phyloP scores from a whole-genome alignment of 345 rosid species.

The Dipteronia sinensis region DNA sequence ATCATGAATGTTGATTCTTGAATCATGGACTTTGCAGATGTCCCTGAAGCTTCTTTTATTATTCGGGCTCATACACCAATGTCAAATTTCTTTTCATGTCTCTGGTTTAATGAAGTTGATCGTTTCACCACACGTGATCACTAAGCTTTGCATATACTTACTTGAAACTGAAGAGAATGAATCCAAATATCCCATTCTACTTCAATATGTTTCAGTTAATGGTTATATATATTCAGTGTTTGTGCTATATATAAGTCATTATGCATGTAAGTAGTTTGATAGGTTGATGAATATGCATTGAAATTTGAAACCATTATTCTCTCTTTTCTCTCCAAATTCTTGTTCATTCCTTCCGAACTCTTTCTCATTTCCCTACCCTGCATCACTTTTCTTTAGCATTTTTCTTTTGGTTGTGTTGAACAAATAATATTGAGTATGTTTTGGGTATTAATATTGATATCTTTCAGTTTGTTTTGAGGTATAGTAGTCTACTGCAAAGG shows the following conservation, averaged over 20 bases:
- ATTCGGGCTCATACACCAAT: conserved; percentile 87
- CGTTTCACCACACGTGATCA: conserved; percentile 93
- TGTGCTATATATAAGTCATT: not conserved
- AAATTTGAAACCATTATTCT: not conserved
- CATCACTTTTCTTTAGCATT: not conserved
- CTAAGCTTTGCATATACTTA: conserved; percentile 93
- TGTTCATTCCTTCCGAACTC: not conserved
- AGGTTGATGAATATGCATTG: not conserved
- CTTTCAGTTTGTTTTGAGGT: conserved; percentile 9
- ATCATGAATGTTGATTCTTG: conserved; percentile 24
- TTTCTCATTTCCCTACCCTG: not conserved
- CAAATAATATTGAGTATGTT: not conserved
- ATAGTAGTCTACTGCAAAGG: not conserved
- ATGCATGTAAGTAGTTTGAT: not conserved
- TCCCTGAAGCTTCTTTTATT: conserved; percentile 95
- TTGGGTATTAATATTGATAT: not conserved
- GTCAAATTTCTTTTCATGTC: conserved; percentile 92
- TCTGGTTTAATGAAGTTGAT: conserved; percentile 94
- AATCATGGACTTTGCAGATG: conserved; percentile 54
- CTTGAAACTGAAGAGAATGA: conserved; percentile 73
- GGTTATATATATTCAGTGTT: not conserved
- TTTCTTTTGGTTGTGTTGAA: not conserved
- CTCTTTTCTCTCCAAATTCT: not conserved
- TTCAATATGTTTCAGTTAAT: conserved; percentile 87
- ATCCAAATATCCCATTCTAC: conserved; percentile 68